Evolutionary conservation across 2,329 filamentous ascomycete genomes (phyloP).

Genomic region (Xylaria sp.): DNA sequence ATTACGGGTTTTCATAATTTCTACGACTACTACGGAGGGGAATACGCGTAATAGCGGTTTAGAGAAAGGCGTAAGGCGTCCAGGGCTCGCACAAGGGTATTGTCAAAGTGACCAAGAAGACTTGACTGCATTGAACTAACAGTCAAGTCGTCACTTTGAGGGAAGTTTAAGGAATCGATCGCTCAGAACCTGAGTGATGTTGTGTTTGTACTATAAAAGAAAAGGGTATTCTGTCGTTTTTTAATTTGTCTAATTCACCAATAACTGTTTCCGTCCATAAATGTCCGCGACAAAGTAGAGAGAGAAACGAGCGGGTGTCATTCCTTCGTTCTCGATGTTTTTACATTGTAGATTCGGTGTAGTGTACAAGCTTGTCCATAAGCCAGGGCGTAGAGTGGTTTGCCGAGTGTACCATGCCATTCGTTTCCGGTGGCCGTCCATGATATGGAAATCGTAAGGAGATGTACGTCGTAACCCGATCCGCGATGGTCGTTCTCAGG

Average conservation of each 20-base stretch:
- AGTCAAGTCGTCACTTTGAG: not conserved
- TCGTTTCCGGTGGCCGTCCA: not conserved
- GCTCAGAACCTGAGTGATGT: not conserved
- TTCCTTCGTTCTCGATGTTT: not conserved
- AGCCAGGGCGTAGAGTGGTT: not conserved
- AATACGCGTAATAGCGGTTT: not conserved
- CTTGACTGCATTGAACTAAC: not conserved
- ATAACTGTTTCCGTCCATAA: not conserved
- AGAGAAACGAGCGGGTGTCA: too few relatives aligned
- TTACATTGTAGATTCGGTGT: constrained; percentile 6
- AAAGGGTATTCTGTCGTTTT: not conserved
- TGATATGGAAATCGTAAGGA: not conserved
- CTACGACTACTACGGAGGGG: not conserved
- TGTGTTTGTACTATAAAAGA: constrained; percentile 2
- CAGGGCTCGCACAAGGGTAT: constrained; percentile 6
- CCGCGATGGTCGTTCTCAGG: constrained; percentile 11
- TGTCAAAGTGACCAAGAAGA: too few relatives aligned
- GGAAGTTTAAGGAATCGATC: not conserved
- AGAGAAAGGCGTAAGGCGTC: constrained; percentile 19
- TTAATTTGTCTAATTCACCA: not conserved
- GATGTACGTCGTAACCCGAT: constrained; percentile 4
- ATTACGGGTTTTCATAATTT: not conserved
- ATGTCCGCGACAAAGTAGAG: not conserved
- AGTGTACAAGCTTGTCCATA: constrained; percentile 4
- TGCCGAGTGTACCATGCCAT: not conserved